Evolutionary conservation across 1,139 yeast genomes (phyloP), one percentile per base, ranked within the genome.

Genomic region (Kluyveromyces sp.): DNA sequence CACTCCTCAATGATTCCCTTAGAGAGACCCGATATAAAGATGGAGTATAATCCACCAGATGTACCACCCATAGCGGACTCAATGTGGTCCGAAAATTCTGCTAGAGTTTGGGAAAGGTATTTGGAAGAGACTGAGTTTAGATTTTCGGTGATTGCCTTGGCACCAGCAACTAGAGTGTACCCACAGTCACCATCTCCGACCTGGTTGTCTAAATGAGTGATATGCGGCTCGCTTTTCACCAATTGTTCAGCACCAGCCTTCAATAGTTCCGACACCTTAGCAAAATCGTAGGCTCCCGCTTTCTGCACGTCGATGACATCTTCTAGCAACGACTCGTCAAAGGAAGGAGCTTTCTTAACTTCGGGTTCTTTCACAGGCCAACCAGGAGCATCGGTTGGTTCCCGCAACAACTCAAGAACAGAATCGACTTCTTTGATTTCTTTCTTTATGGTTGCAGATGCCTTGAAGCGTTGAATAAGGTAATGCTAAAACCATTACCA

Each of bases 141-240:
- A 25, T 79, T 79, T 8, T 73, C 68, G 39, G 78, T 68, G 39
- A 90, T 76, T 1, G 88, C 88, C 47, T 81, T 74, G 27, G 90
- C 95, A 40, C 97, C 97, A 30, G 78, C 75, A 15, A 81, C 87
- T 52, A 90, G 70, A 0, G 97, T 90, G 58, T 87, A 94, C 41
- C 97, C 97, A 68, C 97, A 89, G 63, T 90, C 97, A 56, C 97
- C 97, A 64, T 90, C 97, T 50, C 97, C 97, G 2, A 92, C 97
- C 55, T 81, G 73, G 2, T 95, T 85, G 59, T 90, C 97, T 56
- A 84, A 81, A 51, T 79, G 76, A 0, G 97, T 90, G 58, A 90
- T 83, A 55, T 78, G 75, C 3, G 96, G 94, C 63, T 89, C 97
- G 21, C 72, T 69, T 64, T 73, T 59, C 63, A 73, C 56, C 65